Evolutionary conservation across 208 protist genomes (phyloP), one percentile per base, ranked within the genome.

Genomic region (Trypanosoma vivax): DNA sequence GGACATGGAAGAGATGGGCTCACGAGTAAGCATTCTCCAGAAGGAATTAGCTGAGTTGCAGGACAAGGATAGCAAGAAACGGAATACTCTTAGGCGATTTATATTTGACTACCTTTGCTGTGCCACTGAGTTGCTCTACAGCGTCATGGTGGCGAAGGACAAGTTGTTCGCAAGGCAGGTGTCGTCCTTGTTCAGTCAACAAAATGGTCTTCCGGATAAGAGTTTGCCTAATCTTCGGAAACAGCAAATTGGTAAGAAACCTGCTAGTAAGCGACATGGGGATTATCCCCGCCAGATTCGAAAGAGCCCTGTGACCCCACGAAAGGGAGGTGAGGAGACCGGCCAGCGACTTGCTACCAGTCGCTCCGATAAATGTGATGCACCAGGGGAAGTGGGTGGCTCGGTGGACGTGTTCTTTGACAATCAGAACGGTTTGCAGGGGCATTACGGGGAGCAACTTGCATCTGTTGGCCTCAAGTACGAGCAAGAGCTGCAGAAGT

Each of bases 391-490:
- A n/a, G n/a, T n/a, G n/a, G n/a, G n/a, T n/a, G n/a, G n/a, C n/a
- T n/a, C n/a, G n/a, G n/a, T n/a, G n/a, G n/a, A n/a, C n/a, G n/a
- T n/a, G n/a, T n/a, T n/a, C n/a, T n/a, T n/a, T n/a, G 43, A 65
- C 13, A 77, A 83, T 23, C 80, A 75, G 40, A 74, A 83, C 34
- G 33, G 64, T 29, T 51, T 77, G 31, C 60, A 50, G 13, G 38
- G 58, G 37, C 56, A 57, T 28, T 57, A 65, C 2, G 58, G 68
- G 3, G 62, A 73, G 24, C 68, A 78, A 13, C 38, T 63, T 23
- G 40, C 64, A 27, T 62, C 65, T 1, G 39, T 45, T 14, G 53
- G 65, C 23, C 38, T 54, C 16, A 40, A 69, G 21, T 76, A 74
- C 47, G 61, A 83, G 48, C 55, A 73, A 18, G 78, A 87, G 27